Evolutionary conservation across 2,329 filamentous ascomycete species (phyloP).

Genomic region (Grosmannia huntii): DNA sequence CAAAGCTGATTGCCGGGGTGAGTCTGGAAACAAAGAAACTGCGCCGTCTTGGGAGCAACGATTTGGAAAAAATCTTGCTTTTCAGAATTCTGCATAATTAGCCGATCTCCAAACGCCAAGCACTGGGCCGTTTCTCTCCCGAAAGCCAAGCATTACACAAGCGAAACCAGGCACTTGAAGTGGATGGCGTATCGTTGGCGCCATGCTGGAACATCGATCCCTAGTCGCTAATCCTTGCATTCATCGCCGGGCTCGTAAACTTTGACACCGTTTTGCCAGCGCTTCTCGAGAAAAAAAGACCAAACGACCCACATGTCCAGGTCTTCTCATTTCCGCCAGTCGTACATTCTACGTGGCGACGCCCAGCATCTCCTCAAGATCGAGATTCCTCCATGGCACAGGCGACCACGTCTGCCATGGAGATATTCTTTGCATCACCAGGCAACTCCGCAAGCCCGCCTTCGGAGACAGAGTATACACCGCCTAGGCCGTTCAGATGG

Average conservation of each 20-base stretch:
- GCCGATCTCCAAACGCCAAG: neutral
- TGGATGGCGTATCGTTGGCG: neutral
- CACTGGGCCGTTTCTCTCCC: neutral
- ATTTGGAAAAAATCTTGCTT: neutral
- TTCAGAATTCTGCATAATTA: neutral
- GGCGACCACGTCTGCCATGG: neutral
- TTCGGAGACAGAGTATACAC: neutral
- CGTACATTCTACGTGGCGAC: too few relatives aligned
- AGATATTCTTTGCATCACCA: neutral
- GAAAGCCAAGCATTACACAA: neutral
- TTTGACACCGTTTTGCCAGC: neutral
- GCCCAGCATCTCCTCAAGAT: neutral
- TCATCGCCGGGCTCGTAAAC: neutral
- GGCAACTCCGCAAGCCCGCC: neutral
- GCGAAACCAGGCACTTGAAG: neutral
- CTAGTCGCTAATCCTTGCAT: neutral
- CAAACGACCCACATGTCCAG: neutral
- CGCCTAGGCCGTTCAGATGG: neutral
- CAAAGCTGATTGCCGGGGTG: neutral
- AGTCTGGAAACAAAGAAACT: neutral
- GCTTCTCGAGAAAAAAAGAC: neutral
- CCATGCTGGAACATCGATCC: neutral
- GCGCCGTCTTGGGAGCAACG: neutral
- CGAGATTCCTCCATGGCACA: conserved; percentile 1
- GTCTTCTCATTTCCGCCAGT: neutral